phyloP scores from a whole-genome alignment of 106 monocot species.

The Acorus calamus region DNA sequence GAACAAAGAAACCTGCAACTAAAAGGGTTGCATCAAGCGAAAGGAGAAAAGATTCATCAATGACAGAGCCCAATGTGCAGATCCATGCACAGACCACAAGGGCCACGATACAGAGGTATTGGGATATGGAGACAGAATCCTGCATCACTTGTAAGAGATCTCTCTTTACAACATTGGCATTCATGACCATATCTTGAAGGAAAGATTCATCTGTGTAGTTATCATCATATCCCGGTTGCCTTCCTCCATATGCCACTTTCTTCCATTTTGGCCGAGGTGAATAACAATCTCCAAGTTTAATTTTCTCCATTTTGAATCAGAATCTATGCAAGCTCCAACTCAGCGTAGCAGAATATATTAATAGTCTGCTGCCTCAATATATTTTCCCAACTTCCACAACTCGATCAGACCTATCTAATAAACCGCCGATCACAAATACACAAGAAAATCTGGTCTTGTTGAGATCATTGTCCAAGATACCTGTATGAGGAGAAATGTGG shows the following conservation, averaged over 20 bases:
- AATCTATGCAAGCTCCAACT: too few relatives aligned
- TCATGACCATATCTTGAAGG: constrained; percentile 91
- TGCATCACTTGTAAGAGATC: constrained; percentile 62
- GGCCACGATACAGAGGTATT: constrained; percentile 75
- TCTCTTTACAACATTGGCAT: constrained; percentile 93
- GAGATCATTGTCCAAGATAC: too few relatives aligned
- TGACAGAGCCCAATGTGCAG: constrained; percentile 52
- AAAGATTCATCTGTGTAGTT: constrained; percentile 86
- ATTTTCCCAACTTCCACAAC: too few relatives aligned
- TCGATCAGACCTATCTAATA: too few relatives aligned
- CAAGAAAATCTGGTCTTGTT: too few relatives aligned
- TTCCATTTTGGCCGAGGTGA: constrained; percentile 45
- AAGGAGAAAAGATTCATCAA: constrained; percentile 61
- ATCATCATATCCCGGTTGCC: constrained; percentile 81
- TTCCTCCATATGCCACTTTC: constrained; percentile 90
- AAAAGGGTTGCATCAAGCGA: constrained; percentile 53
- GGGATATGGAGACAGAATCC: constrained; percentile 79
- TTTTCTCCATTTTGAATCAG: too few relatives aligned
- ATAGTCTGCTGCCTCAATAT: too few relatives aligned
- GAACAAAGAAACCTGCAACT: constrained; percentile 46
- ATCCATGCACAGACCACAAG: constrained; percentile 73
- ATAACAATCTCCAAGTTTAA: too few relatives aligned
- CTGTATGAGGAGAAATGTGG: too few relatives aligned
- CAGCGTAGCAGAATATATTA: too few relatives aligned
- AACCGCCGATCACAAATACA: too few relatives aligned